These are phyloP conservation scores for Cryptosporidium sp. DNA, from an alignment of 169 alveolate species.

Conservation along the genomic window DNA sequence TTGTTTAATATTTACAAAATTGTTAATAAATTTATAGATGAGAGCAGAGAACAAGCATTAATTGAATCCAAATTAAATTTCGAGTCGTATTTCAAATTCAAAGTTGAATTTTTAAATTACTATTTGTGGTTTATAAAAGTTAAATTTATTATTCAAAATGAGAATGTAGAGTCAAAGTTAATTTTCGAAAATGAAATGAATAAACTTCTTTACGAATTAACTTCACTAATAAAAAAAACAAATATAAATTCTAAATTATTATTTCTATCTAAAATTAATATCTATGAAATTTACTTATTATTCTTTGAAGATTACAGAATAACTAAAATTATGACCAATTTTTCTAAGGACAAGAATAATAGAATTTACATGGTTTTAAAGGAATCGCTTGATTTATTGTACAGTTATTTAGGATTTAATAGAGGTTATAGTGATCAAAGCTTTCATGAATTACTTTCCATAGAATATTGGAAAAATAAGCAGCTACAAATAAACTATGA, in stretches of 20 bases:
- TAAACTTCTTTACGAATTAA: background rate
- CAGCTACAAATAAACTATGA: background rate
- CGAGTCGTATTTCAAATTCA: background rate
- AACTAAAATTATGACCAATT: background rate
- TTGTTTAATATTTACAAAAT: slow-evolving; percentile 4
- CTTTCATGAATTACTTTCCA: background rate
- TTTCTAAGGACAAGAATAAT: background rate
- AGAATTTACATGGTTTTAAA: background rate
- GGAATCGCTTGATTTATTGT: background rate
- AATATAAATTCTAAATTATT: background rate
- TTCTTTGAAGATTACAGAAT: background rate
- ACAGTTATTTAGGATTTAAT: background rate
- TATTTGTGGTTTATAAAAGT: slow-evolving; percentile 23
- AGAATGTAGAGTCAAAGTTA: background rate
- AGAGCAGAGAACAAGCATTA: background rate
- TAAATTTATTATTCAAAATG: background rate
- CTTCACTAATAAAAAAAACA: background rate
- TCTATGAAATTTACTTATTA: background rate
- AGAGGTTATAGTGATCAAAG: background rate
- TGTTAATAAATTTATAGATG: background rate
- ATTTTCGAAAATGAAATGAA: background rate
- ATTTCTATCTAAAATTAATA: background rate
- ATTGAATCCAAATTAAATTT: background rate
- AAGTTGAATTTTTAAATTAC: slow-evolving; percentile 13
- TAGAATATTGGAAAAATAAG: background rate